These are phyloP conservation scores for Aphanomyces astaci DNA, from an alignment of 352 stramenopile species.

Conservation along the genomic window DNA sequence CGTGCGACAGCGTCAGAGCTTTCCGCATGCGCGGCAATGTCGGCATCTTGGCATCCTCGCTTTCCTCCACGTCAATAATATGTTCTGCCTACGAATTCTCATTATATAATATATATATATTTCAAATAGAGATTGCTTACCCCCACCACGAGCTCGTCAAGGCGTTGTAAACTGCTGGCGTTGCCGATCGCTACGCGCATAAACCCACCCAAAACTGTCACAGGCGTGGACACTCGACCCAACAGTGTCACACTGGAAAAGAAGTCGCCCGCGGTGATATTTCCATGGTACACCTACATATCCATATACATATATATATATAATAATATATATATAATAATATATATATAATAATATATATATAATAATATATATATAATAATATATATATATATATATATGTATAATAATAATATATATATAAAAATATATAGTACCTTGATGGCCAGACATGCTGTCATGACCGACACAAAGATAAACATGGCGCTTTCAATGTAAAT, in stretches of 20 bases:
- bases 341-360: no score
- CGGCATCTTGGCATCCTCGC: conserved; percentile 58
- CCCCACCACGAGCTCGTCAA: conserved; percentile 75
- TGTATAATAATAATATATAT: no score
- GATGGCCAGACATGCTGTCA: conserved; percentile 75
- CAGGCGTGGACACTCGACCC: conserved; percentile 66
- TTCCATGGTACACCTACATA: conserved; percentile 30
- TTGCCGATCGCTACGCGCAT: conserved; percentile 85
- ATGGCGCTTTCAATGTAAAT: conserved; percentile 86
- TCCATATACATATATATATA: background rate
- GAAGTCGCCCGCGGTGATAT: conserved; percentile 65
- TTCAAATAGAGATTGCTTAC: conserved; percentile 31
- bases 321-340: no score
- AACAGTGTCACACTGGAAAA: conserved; percentile 74
- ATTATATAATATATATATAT: background rate
- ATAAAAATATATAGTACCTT: no score
- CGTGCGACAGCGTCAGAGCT: conserved; percentile 36
- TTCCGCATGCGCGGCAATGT: conserved; percentile 72
- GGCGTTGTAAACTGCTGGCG: conserved; percentile 74
- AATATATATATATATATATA: no score
- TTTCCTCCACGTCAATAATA: conserved; percentile 30
- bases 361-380: no score
- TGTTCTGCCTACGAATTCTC: background rate
- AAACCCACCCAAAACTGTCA: conserved; percentile 73
- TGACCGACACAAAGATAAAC: conserved; percentile 84